Evolutionary conservation across 225 moss, liverwort and hornwort genomes (phyloP), one percentile per base, ranked within the genome.

Genomic region (Pseudoscleropodium purum): DNA sequence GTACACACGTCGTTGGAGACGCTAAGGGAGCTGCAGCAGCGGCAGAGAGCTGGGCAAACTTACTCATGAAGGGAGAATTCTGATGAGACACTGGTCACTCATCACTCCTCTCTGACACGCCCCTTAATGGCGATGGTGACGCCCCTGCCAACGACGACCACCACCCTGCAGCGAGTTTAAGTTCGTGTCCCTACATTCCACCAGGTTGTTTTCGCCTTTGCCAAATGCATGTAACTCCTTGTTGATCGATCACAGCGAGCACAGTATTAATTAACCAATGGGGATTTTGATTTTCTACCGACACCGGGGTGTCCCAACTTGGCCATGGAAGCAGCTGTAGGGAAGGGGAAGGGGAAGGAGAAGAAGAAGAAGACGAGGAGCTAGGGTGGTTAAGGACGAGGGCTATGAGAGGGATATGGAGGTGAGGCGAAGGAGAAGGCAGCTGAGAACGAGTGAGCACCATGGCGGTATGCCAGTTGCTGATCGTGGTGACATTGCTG

Each of bases 41-140:
- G 25, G 87, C 70, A 33, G 52, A 23, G 74, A 49, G 89, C 84
- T 63, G 73, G n/a, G 63, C 54, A 20, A 81, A 74, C 43, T 90
- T 63, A 90, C 74, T 90, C 81, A 90, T 81, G 80, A 80, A 84
- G 83, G 41, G 77, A 49, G 82, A 83, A 87, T 83, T 59, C 85
- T 89, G 83, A 85, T 68, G 89, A 89, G 82, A 63, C 69, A 52
- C 87, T 87, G 89, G 75, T 49, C 91, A 83, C 74, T 91, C 89
- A 92, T 92, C 89, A 91, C 91, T 91, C 91, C 82, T 41, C 62
- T 82, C 92, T 91, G 93, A 93, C 91, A 91, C 56, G 37, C 72
- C 13, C 43, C 87, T 88, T 88, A 89, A 93, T 91, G 87, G 89
- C 89, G 89, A 91, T 49, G 87, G 92, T 87, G 92, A 92, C 89